These are phyloP conservation scores for Trichoderma afroharzianum DNA, from an alignment of 2,329 filamentous ascomycete genomes.

Conservation along the genomic window DNA sequence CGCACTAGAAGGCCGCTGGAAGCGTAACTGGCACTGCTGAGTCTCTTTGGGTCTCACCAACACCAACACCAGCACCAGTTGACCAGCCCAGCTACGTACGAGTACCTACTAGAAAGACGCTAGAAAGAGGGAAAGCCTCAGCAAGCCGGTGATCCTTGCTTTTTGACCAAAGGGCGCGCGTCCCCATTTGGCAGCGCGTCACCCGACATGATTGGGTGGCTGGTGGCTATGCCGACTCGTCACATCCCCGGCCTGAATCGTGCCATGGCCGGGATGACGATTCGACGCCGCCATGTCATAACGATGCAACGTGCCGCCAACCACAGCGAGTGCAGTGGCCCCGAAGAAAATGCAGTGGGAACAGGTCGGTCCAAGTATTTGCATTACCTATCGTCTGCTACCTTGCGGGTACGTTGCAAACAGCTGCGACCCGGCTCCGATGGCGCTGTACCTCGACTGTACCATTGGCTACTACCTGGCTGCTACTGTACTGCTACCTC, in stretches of 20 bases:
- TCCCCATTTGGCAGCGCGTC: conserved; percentile 3
- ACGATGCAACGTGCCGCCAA: conserved; percentile 7
- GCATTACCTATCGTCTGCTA: background rate
- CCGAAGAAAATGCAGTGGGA: background rate
- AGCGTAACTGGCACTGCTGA: background rate
- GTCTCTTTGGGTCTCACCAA: background rate
- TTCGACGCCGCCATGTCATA: conserved; percentile 4
- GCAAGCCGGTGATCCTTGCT: conserved; percentile 11
- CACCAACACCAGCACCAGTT: background rate
- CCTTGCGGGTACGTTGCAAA: background rate
- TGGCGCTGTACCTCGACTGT: background rate
- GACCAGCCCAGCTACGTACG: no score
- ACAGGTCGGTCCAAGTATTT: background rate
- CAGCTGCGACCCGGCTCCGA: background rate
- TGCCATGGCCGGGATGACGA: conserved; percentile 13
- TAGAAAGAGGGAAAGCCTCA: conserved; percentile 19
- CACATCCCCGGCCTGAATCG: conserved; percentile 7
- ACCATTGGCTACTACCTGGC: background rate
- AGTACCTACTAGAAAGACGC: conserved; percentile 20
- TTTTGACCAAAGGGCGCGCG: background rate
- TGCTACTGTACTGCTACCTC: background rate
- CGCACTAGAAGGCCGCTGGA: conserved; percentile 16
- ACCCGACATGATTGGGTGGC: conserved; percentile 16
- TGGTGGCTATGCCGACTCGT: conserved; percentile 15
- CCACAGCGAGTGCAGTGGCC: background rate